These are phyloP conservation scores for Orbilia brochopaga DNA, from an alignment of 2,329 filamentous ascomycete genomes.

Conservation along the genomic window DNA sequence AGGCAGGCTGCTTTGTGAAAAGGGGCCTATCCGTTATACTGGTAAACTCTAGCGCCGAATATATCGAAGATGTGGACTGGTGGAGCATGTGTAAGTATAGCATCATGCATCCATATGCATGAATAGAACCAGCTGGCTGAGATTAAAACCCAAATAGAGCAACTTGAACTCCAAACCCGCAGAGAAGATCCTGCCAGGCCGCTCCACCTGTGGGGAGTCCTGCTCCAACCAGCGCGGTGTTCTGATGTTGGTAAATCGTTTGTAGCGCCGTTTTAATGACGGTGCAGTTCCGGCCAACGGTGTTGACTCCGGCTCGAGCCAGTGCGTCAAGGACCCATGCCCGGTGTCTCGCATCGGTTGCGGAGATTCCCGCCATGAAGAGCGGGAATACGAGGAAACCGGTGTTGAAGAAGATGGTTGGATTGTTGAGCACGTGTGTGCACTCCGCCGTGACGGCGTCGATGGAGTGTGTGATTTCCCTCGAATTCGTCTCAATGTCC, in stretches of 20 bases:
- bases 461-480: constrained; percentile 61
- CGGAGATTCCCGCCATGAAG: constrained; percentile 64
- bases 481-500: constrained; percentile 61
- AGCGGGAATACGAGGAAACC: constrained; percentile 63
- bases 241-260: constrained; percentile 39
- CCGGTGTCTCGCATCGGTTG: constrained; percentile 59
- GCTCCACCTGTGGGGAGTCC: constrained; percentile 26
- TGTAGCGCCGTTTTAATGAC: constrained; percentile 43
- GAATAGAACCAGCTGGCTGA: constrained; percentile 11
- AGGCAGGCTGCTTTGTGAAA: constrained; percentile 3
- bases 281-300: constrained; percentile 43
- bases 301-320: constrained; percentile 50
- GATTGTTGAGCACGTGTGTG: constrained; percentile 49
- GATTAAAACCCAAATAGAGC: constrained; percentile 50
- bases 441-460: constrained; percentile 57
- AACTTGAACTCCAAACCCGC: constrained; percentile 47
- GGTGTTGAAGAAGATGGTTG: constrained; percentile 58
- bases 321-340: constrained; percentile 62
- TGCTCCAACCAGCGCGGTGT: constrained; percentile 32
- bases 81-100: constrained; percentile 23
- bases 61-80: constrained; percentile 16
- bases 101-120: constrained; percentile 10
- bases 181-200: constrained; percentile 47
- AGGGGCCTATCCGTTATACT: neutral
- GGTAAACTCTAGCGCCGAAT: constrained; percentile 10